phyloP scores from a whole-genome alignment of 176 grass and related monocot species.

The Urochloa ruziziensis region DNA sequence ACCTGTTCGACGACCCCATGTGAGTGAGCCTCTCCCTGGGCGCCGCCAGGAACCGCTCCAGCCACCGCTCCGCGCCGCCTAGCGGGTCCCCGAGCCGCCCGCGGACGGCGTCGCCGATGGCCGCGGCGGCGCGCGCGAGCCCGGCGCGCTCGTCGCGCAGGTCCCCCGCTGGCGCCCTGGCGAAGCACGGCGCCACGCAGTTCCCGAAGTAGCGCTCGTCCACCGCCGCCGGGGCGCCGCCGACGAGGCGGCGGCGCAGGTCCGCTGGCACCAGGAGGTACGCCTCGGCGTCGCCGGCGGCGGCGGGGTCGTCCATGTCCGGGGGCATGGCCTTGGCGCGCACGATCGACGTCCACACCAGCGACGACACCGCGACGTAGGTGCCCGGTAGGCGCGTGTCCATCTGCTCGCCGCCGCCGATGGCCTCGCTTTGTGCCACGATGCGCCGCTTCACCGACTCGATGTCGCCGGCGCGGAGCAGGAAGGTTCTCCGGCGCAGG shows the following conservation, averaged over 20 bases:
- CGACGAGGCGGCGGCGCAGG: not conserved
- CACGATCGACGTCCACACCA: slow-evolving; percentile 31
- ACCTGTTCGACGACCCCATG: slow-evolving; percentile 26
- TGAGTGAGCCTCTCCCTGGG: not conserved
- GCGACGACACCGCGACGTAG: slow-evolving; percentile 24
- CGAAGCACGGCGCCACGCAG: slow-evolving; percentile 27
- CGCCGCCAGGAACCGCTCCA: not conserved
- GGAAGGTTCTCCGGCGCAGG: not conserved
- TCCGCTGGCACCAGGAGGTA: not conserved
- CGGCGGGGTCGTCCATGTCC: not conserved
- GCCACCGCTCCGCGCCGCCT: not conserved
- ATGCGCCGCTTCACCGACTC: not conserved
- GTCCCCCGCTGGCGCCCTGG: not conserved
- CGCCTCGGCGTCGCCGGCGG: no score
- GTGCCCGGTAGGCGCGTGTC: not conserved
- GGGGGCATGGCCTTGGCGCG: not conserved
- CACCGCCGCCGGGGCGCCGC: no score
- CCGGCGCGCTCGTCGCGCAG: not conserved
- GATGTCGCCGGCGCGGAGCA: not conserved
- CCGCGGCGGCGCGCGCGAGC: not conserved
- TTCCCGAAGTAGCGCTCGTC: slow-evolving; percentile 46
- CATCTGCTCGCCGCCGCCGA: not conserved
- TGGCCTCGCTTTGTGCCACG: not conserved
- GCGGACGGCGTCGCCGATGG: slow-evolving; percentile 14
- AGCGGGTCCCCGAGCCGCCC: not conserved